A percentile compares a stretch with the other conserved stretches of the same genome.
Conservation (phyloP, 495 filamentous ascomycete species). For the Glarea lozoyensis region DNA sequence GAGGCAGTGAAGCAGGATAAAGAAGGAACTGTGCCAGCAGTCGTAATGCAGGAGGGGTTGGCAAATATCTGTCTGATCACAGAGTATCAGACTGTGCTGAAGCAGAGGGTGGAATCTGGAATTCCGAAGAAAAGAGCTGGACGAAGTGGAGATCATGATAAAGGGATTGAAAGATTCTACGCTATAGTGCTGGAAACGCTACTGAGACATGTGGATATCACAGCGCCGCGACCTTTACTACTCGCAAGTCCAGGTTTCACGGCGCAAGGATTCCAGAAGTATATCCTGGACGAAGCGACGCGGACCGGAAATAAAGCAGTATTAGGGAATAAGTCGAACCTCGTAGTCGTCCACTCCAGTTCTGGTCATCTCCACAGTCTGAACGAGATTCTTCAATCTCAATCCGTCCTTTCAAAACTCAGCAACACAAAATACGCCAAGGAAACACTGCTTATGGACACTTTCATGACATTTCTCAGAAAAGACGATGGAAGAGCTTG, state of each 20-base stretch:
- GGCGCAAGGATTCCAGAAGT: constrained; percentile 69
- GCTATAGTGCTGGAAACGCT: constrained; percentile 68
- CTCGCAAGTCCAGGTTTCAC: constrained; percentile 86
- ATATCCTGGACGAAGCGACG: constrained; percentile 65
- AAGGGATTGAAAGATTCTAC: constrained; percentile 75
- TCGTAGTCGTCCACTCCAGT: constrained; percentile 73
- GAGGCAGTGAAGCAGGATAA: constrained; percentile 72
- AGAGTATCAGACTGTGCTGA: constrained; percentile 79
- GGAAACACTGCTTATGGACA: constrained; percentile 80
- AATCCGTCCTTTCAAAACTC: constrained; percentile 65
- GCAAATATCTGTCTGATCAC: constrained; percentile 93
- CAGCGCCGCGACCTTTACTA: constrained; percentile 59
- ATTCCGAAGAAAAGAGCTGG: constrained; percentile 70
- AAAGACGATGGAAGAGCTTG: constrained; percentile 86
- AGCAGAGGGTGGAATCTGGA: constrained; percentile 75
- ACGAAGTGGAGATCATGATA: constrained; percentile 54
- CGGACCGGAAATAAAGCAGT: constrained; percentile 53
- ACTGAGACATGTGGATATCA: constrained; percentile 69
- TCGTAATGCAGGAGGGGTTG: constrained; percentile 90
- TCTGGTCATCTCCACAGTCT: constrained; percentile 79
- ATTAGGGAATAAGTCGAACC: constrained; percentile 51
- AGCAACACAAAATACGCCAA: constrained; percentile 78
- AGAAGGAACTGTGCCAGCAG: constrained; percentile 72
- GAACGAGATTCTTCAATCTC: constrained; percentile 73
- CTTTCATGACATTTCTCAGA: constrained; percentile 67